Percentiles rank a stretch among this genome's conserved stretches.
Conservation (phyloP, 208 protist genomes). For the Crithidia thermophila region DNA sequence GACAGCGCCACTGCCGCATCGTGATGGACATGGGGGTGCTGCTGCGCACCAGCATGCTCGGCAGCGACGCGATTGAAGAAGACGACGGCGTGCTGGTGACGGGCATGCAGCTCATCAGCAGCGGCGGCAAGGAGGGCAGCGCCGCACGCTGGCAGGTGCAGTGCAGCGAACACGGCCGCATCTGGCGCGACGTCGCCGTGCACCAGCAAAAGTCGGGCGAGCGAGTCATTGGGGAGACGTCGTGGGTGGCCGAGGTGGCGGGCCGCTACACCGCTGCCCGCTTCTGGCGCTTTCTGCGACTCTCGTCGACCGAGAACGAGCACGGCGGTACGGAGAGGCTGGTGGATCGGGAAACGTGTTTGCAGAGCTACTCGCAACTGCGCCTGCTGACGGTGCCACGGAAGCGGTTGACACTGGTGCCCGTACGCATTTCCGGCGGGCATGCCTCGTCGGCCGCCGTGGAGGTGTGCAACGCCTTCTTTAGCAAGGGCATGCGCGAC, state of each 20-base stretch:
- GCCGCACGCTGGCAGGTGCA: constrained; percentile 26
- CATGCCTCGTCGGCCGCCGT: not conserved
- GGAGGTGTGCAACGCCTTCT: constrained; percentile 17
- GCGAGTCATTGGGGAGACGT: constrained; percentile 19
- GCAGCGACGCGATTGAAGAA: not conserved
- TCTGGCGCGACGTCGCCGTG: constrained; percentile 24
- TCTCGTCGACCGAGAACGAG: not conserved
- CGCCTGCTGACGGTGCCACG: constrained; percentile 23
- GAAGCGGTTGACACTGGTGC: constrained; percentile 1
- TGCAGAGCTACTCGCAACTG: constrained; percentile 29
- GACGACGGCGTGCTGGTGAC: constrained; percentile 8
- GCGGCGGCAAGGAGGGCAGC: constrained; percentile 8
- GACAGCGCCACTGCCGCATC: constrained; percentile 25
- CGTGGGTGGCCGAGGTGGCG: constrained; percentile 18
- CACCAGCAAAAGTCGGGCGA: constrained; percentile 14
- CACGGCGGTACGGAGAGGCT: not conserved
- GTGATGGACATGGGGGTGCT: constrained; percentile 20
- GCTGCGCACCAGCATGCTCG: too few relatives aligned
- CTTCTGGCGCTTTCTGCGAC: constrained; percentile 21
- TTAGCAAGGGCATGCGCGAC: not conserved
- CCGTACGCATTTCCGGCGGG: constrained; percentile 11
- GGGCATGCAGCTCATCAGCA: constrained; percentile 30
- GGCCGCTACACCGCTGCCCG: constrained; percentile 11
- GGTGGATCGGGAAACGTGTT: too few relatives aligned
- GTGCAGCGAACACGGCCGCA: constrained; percentile 18